phyloP scores from a whole-genome alignment of 768 basidiomycete genomes.

The Boletus tylopilopsis region DNA sequence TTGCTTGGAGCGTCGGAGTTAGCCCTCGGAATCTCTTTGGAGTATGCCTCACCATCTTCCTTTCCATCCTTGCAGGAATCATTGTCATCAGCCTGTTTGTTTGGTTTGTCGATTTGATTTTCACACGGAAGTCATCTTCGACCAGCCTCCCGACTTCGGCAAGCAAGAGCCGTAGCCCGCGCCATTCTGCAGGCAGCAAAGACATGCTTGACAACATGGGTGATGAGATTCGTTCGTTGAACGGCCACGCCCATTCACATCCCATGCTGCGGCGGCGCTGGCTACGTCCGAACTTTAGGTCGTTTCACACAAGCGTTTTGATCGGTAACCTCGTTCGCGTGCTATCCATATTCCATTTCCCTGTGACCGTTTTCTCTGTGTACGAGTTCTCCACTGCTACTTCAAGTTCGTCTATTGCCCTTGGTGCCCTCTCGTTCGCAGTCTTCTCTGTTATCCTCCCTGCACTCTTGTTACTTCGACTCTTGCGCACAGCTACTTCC shows the following conservation, averaged over 20 bases:
- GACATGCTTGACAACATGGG: constrained; percentile 41
- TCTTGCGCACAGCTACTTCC: constrained; percentile 75
- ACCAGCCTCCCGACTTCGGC: constrained; percentile 17
- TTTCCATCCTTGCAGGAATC: constrained; percentile 71
- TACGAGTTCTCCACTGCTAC: constrained; percentile 51
- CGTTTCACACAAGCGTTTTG: constrained; percentile 77
- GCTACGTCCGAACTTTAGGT: constrained; percentile 55
- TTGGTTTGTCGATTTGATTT: constrained; percentile 66
- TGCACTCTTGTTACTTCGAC: constrained; percentile 66
- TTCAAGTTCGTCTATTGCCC: constrained; percentile 58
- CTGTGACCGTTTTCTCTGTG: constrained; percentile 86
- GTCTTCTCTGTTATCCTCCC: constrained; percentile 79
- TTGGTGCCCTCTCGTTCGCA: constrained; percentile 80
- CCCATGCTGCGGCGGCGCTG: constrained; percentile 31
- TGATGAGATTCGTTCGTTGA: constrained; percentile 32
- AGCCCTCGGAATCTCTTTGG: constrained; percentile 79
- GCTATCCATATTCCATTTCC: constrained; percentile 90
- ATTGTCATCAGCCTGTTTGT: constrained; percentile 65
- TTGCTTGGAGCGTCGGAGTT: constrained; percentile 81
- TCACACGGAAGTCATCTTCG: constrained; percentile 25
- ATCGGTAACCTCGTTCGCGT: constrained; percentile 91
- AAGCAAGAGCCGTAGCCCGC: constrained; percentile 35
- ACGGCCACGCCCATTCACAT: constrained; percentile 19
- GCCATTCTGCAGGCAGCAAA: constrained; percentile 45
- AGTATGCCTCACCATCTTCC: constrained; percentile 79